Evolutionary conservation across 331 rosid species (phyloP).

Genomic region (Cucumis variabilis): DNA sequence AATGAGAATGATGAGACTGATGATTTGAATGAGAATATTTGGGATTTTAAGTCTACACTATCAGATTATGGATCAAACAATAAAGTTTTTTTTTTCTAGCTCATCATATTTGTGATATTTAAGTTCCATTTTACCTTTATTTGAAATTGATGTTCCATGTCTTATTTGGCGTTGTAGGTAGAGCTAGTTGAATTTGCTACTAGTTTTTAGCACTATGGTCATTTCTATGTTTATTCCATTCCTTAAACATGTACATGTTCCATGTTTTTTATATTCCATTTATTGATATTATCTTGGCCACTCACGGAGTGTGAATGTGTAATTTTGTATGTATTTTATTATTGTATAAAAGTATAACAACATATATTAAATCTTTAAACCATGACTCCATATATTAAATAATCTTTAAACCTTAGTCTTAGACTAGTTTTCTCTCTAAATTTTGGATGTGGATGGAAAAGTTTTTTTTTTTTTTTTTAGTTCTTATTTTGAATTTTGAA

Average conservation of each 20-base stretch:
- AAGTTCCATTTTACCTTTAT: constrained; percentile 28
- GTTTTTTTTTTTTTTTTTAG: background rate
- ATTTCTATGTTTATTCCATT: too few relatives aligned
- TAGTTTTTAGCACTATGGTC: constrained; percentile 19
- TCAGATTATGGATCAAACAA: constrained; percentile 48
- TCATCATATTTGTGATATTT: constrained; percentile 21
- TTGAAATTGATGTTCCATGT: constrained; percentile 22
- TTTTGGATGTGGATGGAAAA: background rate
- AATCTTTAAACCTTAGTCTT: background rate
- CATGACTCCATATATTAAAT: background rate
- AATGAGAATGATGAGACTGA: background rate
- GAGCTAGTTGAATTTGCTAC: constrained; percentile 35
- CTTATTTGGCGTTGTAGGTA: constrained; percentile 38
- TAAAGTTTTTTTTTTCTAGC: constrained; percentile 55
- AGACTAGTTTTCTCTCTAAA: background rate
- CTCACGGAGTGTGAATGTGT: background rate
- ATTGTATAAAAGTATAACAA: background rate
- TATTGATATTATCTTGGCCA: background rate
- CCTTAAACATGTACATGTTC: too few relatives aligned
- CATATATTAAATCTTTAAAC: background rate
- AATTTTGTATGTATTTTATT: background rate
- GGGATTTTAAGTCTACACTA: constrained; percentile 31
- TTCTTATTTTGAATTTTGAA: background rate
- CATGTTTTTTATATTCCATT: too few relatives aligned
- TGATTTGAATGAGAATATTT: constrained; percentile 18